These are phyloP conservation scores for Leucoagaricus sp. DNA, from an alignment of 1,284 basidiomycete species.

Conservation along the genomic window DNA sequence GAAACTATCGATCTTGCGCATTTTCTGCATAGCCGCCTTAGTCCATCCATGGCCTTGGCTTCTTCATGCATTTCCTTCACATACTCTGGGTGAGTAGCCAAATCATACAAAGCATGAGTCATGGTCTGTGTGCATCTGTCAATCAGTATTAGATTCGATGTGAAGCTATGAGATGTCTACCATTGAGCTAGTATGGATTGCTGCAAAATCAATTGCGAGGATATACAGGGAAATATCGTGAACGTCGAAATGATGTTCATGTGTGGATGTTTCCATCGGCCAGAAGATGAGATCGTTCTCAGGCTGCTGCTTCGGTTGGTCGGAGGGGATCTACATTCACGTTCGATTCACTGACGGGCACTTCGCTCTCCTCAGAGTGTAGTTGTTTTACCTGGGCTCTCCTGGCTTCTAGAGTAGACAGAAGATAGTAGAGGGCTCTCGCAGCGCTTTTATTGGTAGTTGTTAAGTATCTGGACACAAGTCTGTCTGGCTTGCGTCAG, in stretches of 20 bases:
- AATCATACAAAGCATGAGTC: slow-evolving; percentile 1
- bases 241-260: not conserved
- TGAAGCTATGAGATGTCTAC: slow-evolving; percentile 17
- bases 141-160: slow-evolving; percentile 30
- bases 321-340: too few relatives aligned
- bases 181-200: slow-evolving; percentile 35
- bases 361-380: too few relatives aligned
- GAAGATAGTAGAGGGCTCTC: too few relatives aligned
- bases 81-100: slow-evolving; percentile 36
- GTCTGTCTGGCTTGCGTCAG: too few relatives aligned
- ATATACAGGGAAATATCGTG: slow-evolving; percentile 29
- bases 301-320: too few relatives aligned
- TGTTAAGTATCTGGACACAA: slow-evolving; percentile 23
- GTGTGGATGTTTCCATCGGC: slow-evolving; percentile 28
- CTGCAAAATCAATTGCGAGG: slow-evolving; percentile 35
- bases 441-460: too few relatives aligned
- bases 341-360: too few relatives aligned
- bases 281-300: slow-evolving; percentile 35
- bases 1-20: slow-evolving; percentile 50
- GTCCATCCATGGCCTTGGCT: slow-evolving; percentile 46
- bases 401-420: too few relatives aligned
- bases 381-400: too few relatives aligned
- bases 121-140: slow-evolving; percentile 40
- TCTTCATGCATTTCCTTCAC: slow-evolving; percentile 45
- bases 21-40: slow-evolving; percentile 40